phyloP scores from a whole-genome alignment of 2,329 filamentous ascomycete genomes.

The Lachnellula occidentalis region DNA sequence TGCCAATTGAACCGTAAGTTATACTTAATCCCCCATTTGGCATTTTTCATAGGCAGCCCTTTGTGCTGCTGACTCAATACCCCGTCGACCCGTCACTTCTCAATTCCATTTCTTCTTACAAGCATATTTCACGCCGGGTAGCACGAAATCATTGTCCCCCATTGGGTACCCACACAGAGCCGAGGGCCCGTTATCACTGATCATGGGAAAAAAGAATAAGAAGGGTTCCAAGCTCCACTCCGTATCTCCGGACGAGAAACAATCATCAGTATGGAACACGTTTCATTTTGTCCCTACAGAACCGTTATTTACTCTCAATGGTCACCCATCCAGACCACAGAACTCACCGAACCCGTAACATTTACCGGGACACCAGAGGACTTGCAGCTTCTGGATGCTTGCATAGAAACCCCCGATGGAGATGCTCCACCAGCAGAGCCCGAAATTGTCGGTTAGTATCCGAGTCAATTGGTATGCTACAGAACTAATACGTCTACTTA shows the following conservation, averaged over 20 bases:
- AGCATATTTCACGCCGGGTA: constrained; percentile 11
- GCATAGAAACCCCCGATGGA: constrained; percentile 5
- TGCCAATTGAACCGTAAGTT: constrained; percentile 20
- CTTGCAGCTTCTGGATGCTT: constrained; percentile 19
- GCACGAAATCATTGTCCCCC: constrained; percentile 8
- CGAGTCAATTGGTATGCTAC: background rate
- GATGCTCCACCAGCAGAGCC: constrained; percentile 2
- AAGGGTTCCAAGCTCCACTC: constrained; percentile 19
- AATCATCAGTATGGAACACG: constrained; percentile 26
- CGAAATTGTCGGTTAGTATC: constrained; percentile 10
- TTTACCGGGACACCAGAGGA: constrained; percentile 20
- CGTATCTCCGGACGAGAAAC: constrained; percentile 18
- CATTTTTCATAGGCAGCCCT: constrained; percentile 14
- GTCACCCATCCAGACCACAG: constrained; percentile 22
- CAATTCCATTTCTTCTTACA: constrained; percentile 9
- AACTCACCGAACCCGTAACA: constrained; percentile 15
- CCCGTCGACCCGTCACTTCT: constrained; percentile 13
- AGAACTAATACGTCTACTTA: constrained; percentile 1
- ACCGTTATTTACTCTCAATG: constrained; percentile 22
- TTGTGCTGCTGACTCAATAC: constrained; percentile 11
- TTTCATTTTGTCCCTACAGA: constrained; percentile 30
- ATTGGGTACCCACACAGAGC: constrained; percentile 28
- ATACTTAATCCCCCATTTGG: constrained; percentile 12
- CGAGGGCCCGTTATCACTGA: constrained; percentile 18
- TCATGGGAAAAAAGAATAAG: constrained; percentile 24